Base-by-base conservation (phyloP, 768 basidiomycete genomes). In the Termitomyces sp. region DNA sequence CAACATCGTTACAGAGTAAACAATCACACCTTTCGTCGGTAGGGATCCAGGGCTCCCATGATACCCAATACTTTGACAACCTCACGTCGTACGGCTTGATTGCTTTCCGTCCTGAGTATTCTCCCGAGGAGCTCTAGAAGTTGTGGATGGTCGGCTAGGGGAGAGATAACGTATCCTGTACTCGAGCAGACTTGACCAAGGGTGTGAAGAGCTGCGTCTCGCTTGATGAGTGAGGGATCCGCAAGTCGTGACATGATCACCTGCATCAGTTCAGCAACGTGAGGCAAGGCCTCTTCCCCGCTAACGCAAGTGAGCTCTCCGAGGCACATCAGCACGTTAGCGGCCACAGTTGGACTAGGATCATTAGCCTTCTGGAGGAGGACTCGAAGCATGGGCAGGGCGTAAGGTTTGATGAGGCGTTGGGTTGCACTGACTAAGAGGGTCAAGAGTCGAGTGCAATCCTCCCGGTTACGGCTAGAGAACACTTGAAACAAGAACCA, bases 1-100 rank as follows among this genome's bases (percentile, higher is more conserved):
- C 40, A 46, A 43, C 25, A 12, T 49, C 37, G 43, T 12, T 38
- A 40, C 6, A 40, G 53, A 36, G 0, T 32, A 47, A 34, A 31
- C 7, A 38, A 46, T 25, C 60, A 50, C 69, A 94, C 95, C 85
- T 96, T 95, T 65, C 96, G 87, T 68, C 89, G 83, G 73, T 97
- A 99, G 0, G 97, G 97, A 72, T 99, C 97, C 36, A 98, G 75
- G 6, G 97, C 97, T 52, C 97, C 97, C 17, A 99, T 82, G 55
- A 98, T 94, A 63, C 97, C 97, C 62, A 99, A 83, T 4, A 97
- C 96, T 71, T 96, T 92, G 58, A 98, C 89, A 15, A 96, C 89
- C 66, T 98, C 96, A 36, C 96, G 81, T 49, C 92, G 80, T 11
- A 94, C 88, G 12, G 79, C 75, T 67, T 81, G 82, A 11, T 79